phyloP scores from a whole-genome alignment of 768 basidiomycete species.

The Ephemerocybe angulata region DNA sequence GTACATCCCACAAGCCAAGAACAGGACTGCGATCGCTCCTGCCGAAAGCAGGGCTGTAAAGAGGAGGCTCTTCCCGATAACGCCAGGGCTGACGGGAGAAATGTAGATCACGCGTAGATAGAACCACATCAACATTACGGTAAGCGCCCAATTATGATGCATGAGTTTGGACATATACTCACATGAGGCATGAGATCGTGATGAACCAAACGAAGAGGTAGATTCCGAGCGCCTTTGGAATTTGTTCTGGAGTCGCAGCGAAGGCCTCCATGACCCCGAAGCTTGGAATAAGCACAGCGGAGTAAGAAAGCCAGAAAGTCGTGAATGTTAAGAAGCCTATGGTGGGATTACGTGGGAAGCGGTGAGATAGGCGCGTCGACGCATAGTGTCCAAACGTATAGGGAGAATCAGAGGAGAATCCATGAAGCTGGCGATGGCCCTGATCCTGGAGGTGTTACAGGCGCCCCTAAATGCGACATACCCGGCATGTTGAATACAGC shows the following conservation, averaged over 20 bases:
- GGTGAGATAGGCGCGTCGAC: too few species aligned
- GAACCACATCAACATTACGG: not conserved
- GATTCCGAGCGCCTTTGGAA: conserved; percentile 3
- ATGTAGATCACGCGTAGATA: not conserved
- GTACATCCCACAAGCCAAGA: conserved; percentile 4
- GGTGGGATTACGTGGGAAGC: too few species aligned
- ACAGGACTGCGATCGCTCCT: conserved; percentile 2
- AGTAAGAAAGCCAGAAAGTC: conserved; percentile 10
- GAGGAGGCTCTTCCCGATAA: conserved; percentile 10
- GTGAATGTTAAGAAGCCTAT: conserved; percentile 9
- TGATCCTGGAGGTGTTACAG: too few species aligned
- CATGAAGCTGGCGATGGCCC: too few species aligned
- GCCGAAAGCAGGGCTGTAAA: conserved; percentile 5
- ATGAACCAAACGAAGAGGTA: conserved; percentile 10
- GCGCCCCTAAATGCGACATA: too few species aligned
- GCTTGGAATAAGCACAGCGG: conserved; percentile 3
- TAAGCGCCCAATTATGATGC: not conserved
- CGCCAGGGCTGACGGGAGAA: not conserved
- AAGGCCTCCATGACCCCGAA: conserved; percentile 10
- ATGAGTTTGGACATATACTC: not conserved
- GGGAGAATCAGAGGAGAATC: too few species aligned
- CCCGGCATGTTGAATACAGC: too few species aligned
- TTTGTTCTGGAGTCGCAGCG: conserved; percentile 2
- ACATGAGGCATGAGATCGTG: conserved; percentile 9
- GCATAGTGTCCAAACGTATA: too few species aligned